These are phyloP conservation scores for Pueraria montana DNA, from an alignment of 306 rosid species.

Conservation along the genomic window DNA sequence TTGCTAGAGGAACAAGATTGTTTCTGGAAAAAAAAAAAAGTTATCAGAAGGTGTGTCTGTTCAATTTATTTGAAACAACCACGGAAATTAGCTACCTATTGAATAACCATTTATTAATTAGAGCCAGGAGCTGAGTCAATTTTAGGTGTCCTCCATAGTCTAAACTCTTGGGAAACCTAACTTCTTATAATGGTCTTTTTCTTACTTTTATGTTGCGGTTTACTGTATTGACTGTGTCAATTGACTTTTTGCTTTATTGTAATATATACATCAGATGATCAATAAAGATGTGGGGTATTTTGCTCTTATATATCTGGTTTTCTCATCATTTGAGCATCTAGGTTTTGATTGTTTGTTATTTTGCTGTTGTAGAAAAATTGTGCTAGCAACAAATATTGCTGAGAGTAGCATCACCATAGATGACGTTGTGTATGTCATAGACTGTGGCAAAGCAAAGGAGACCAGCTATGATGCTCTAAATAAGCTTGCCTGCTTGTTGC, in stretches of 20 bases:
- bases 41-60: conserved; percentile 7
- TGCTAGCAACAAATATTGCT: conserved; percentile 96
- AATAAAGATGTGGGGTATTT: not conserved
- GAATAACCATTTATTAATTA: conserved; percentile 3
- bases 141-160: conserved; percentile 4
- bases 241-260: not conserved
- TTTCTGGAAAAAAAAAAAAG: not conserved
- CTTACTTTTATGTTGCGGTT: not conserved
- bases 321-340: conserved; percentile 37
- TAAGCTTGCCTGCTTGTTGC: conserved; percentile 93
- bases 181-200: conserved; percentile 9
- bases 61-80: conserved; percentile 1
- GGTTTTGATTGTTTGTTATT: conserved; percentile 44
- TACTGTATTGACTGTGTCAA: conserved; percentile 9
- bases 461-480: conserved; percentile 97
- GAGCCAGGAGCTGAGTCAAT: conserved; percentile 10
- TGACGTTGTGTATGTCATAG: conserved; percentile 93
- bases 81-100: not conserved
- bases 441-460: conserved; percentile 99
- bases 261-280: conserved; percentile 26
- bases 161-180: conserved; percentile 27
- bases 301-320: conserved; percentile 15
- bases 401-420: conserved; percentile 99
- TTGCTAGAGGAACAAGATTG: conserved; percentile 36
- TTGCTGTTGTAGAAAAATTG: conserved; percentile 82